These are phyloP conservation scores for Termitomyces sp. DNA, from an alignment of 768 basidiomycete genomes.

Conservation along the genomic window DNA sequence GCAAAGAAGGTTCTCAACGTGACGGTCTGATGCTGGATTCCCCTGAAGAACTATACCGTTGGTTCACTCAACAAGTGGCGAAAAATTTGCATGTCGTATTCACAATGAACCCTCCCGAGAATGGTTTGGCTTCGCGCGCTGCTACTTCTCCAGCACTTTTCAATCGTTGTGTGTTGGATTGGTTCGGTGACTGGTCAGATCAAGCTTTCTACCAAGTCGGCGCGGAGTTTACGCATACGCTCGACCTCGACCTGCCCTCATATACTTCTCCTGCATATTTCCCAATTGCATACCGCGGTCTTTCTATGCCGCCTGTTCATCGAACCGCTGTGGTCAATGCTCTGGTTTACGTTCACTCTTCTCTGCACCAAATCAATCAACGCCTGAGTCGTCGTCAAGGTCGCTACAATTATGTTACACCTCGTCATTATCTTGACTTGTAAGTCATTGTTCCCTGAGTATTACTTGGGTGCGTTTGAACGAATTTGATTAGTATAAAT, in stretches of 20 bases:
- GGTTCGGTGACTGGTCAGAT: slow-evolving; percentile 99
- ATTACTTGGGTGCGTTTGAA: slow-evolving; percentile 2
- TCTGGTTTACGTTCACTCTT: slow-evolving; percentile 86
- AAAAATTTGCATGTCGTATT: slow-evolving; percentile 98
- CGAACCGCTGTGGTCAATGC: slow-evolving; percentile 91
- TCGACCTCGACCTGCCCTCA: slow-evolving; percentile 85
- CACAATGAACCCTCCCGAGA: slow-evolving; percentile 98
- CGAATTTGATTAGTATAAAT: slow-evolving; percentile 62
- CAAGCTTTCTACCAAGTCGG: slow-evolving; percentile 98
- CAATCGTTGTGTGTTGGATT: slow-evolving; percentile 98
- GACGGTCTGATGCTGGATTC: slow-evolving; percentile 98
- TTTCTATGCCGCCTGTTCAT: slow-evolving; percentile 84
- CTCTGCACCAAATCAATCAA: slow-evolving; percentile 84
- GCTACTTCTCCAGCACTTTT: slow-evolving; percentile 97
- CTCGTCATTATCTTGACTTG: slow-evolving; percentile 98
- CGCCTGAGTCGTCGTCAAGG: slow-evolving; percentile 89
- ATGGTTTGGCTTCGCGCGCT: slow-evolving; percentile 91
- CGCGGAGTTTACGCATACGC: slow-evolving; percentile 89
- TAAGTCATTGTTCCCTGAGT: slow-evolving; percentile 37
- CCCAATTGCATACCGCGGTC: slow-evolving; percentile 83
- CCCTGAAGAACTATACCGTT: slow-evolving; percentile 93
- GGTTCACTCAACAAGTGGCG: slow-evolving; percentile 99
- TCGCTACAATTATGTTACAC: slow-evolving; percentile 95
- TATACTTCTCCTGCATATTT: slow-evolving; percentile 79
- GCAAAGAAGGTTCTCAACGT: slow-evolving; percentile 98